Evolutionary conservation across 108 stramenopile genomes (phyloP).

Genomic region (Epithemia pelagica): DNA sequence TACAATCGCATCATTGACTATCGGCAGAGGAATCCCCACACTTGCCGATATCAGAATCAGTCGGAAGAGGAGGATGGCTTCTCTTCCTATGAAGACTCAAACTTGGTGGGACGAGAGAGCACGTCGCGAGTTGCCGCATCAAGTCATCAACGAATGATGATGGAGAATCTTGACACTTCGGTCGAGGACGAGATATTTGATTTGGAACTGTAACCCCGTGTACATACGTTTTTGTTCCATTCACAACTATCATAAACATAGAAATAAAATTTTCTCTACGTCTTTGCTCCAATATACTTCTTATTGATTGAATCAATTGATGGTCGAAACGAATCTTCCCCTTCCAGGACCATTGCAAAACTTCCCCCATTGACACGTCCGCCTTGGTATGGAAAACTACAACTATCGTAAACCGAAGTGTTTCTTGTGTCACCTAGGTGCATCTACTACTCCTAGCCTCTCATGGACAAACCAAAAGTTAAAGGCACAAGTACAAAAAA

Average conservation of each 20-base stretch:
- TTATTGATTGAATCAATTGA: neutral
- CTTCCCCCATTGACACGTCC: too few species aligned
- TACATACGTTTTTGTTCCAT: neutral
- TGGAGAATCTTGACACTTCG: neutral
- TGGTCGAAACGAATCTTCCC: too few species aligned
- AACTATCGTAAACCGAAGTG: too few species aligned
- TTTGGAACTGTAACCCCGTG: neutral
- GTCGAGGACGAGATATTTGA: neutral
- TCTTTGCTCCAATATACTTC: too few species aligned
- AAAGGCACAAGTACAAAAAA: too few species aligned
- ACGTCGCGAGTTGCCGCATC: neutral
- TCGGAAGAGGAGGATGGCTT: too few species aligned
- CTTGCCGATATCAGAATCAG: neutral
- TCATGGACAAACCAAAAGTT: too few species aligned
- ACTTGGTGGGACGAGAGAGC: neutral
- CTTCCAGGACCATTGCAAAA: too few species aligned
- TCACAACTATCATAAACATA: neutral
- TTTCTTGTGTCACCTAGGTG: too few species aligned
- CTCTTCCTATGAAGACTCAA: neutral
- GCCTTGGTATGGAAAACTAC: too few species aligned
- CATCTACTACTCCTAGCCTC: too few species aligned
- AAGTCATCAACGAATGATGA: neutral
- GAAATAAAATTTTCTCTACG: neutral
- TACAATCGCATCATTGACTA: slow-evolving; percentile 32
- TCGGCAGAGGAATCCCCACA: slow-evolving; percentile 10